Percentiles rank a stretch among this genome's conserved stretches.
These are phyloP conservation scores for Begonia peltatifolia DNA, from an alignment of 306 rosid species.

Conservation along the genomic window DNA sequence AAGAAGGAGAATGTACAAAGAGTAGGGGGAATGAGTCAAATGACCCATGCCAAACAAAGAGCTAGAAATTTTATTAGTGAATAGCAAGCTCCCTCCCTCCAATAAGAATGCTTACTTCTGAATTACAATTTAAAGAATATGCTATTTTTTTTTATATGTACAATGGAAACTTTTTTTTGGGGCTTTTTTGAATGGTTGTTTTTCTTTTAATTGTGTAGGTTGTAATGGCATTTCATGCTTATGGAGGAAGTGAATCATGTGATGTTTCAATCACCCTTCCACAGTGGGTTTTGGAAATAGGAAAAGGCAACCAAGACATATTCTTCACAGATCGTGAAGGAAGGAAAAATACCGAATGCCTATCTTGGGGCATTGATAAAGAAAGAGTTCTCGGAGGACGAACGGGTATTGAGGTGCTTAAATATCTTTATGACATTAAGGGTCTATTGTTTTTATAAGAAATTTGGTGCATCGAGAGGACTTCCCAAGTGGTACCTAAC, in stretches of 20 bases:
- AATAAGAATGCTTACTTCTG: too few relatives aligned
- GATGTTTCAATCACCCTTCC: slow-evolving; percentile 66
- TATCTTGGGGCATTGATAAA: slow-evolving; percentile 91
- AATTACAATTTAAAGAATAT: too few relatives aligned
- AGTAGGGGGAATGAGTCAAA: too few relatives aligned
- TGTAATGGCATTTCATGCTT: slow-evolving; percentile 91
- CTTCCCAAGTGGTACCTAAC: too few relatives aligned
- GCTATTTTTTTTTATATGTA: too few relatives aligned
- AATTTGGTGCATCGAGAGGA: too few relatives aligned
- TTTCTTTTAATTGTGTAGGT: slow-evolving; percentile 38
- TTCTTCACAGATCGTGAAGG: slow-evolving; percentile 97
- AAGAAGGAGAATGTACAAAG: too few relatives aligned
- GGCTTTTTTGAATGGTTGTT: slow-evolving; percentile 6
- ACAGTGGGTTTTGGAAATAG: slow-evolving; percentile 83
- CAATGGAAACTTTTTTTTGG: too few relatives aligned
- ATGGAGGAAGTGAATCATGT: slow-evolving; percentile 55
- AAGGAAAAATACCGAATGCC: slow-evolving; percentile 81
- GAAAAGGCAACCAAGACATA: slow-evolving; percentile 78
- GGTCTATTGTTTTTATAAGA: too few relatives aligned
- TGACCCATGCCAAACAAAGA: too few relatives aligned
- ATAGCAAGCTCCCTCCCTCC: too few relatives aligned
- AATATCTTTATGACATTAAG: slow-evolving; percentile 5
- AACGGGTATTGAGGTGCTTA: slow-evolving; percentile 84
- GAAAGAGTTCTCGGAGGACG: slow-evolving; percentile 88
- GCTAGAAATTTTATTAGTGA: too few relatives aligned